phyloP scores from a whole-genome alignment of 1,284 basidiomycete genomes.

The Leucoagaricus sp. region DNA sequence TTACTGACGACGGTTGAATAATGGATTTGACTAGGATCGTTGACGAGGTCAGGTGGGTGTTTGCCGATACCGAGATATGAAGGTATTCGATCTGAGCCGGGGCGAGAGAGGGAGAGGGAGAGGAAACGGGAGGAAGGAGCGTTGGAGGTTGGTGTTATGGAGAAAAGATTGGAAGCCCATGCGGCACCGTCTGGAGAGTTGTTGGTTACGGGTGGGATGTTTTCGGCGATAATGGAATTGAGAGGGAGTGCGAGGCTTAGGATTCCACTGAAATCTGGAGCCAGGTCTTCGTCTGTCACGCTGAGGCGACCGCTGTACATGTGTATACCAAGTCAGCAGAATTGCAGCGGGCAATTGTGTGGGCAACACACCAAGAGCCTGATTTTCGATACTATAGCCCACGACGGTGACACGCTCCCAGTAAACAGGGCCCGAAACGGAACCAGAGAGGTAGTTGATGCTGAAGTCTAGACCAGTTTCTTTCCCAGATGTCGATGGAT shows the following conservation, averaged over 20 bases:
- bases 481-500: conserved; percentile 44
- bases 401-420: conserved; percentile 66
- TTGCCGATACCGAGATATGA: conserved; percentile 66
- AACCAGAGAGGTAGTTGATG: conserved; percentile 61
- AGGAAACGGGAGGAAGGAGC: conserved; percentile 64
- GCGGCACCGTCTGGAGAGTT: conserved; percentile 62
- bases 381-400: conserved; percentile 55
- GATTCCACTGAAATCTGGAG: conserved; percentile 57
- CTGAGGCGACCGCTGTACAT: conserved; percentile 51
- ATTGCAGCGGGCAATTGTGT: background rate
- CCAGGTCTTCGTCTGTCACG: conserved; percentile 56
- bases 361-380: conserved; percentile 56
- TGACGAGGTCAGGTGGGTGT: conserved; percentile 55
- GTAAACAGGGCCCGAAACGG: conserved; percentile 57
- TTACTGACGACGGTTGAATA: conserved; percentile 49
- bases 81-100: conserved; percentile 54
- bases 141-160: conserved; percentile 49
- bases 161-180: conserved; percentile 65
- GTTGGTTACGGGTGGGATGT: conserved; percentile 46
- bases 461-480: conserved; percentile 42
- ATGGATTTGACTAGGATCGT: conserved; percentile 51
- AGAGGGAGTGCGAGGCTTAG: conserved; percentile 72
- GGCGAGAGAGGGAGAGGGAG: conserved; percentile 66
- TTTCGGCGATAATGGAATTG: conserved; percentile 58
- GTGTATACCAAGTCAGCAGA: conserved; percentile 2